These are phyloP conservation scores for Turnera subulata DNA, from an alignment of 345 rosid genomes.

Conservation along the genomic window DNA sequence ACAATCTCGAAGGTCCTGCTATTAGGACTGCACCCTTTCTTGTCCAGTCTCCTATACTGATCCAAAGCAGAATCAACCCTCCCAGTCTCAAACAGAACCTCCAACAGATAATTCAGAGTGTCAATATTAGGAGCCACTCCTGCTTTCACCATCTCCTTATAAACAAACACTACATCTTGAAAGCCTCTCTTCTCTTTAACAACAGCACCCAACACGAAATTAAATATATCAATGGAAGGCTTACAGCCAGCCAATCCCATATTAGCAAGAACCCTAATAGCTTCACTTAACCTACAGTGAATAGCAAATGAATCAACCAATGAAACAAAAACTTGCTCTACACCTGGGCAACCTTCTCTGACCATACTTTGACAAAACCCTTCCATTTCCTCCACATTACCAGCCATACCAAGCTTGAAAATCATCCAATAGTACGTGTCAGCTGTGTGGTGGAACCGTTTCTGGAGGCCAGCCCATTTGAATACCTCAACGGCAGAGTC, in stretches of 20 bases:
- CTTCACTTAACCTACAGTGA: conserved; percentile 32
- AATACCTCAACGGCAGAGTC: conserved; percentile 43
- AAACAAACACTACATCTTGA: conserved; percentile 39
- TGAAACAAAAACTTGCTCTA: conserved; percentile 28
- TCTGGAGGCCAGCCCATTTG: conserved; percentile 48
- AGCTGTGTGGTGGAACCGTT: conserved; percentile 40
- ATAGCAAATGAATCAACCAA: conserved; percentile 35
- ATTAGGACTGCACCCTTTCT: conserved; percentile 43
- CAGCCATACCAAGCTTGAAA: conserved; percentile 49
- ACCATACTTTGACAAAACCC: conserved; percentile 37
- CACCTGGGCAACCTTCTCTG: conserved; percentile 28
- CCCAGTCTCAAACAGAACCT: conserved; percentile 36
- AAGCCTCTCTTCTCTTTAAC: conserved; percentile 38
- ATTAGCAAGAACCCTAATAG: conserved; percentile 33
- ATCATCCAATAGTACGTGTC: conserved; percentile 42
- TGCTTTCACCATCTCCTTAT: conserved; percentile 61
- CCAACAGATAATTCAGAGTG: conserved; percentile 46
- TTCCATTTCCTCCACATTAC: conserved; percentile 37
- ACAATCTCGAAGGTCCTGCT: conserved; percentile 46
- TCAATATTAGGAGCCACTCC: conserved; percentile 38
- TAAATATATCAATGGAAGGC: conserved; percentile 33
- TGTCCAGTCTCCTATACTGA: conserved; percentile 49
- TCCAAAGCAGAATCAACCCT: conserved; percentile 39
- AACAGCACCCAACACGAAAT: conserved; percentile 39
- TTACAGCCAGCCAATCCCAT: conserved; percentile 32